phyloP scores from a whole-genome alignment of 129 eudicot genomes.

The Mikania micrantha region DNA sequence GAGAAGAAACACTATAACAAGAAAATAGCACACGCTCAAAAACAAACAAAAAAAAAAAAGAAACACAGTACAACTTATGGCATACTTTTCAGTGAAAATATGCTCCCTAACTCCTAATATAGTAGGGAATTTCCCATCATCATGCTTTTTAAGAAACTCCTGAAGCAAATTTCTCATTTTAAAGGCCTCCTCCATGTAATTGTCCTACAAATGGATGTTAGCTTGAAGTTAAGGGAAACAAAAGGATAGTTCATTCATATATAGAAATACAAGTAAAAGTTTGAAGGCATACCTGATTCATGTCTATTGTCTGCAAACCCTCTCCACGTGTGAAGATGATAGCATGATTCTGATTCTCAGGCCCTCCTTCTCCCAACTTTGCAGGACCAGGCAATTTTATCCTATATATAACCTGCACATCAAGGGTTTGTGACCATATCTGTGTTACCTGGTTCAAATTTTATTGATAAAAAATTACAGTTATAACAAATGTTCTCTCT shows the following conservation, averaged over 20 bases:
- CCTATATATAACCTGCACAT: slow-evolving; percentile 58
- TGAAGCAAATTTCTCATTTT: slow-evolving; percentile 91
- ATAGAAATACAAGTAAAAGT: not conserved
- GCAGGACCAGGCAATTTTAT: slow-evolving; percentile 92
- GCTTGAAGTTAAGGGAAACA: not conserved
- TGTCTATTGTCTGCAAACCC: slow-evolving; percentile 88
- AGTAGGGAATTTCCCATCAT: slow-evolving; percentile 69
- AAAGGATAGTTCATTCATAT: not conserved
- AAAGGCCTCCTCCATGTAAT: slow-evolving; percentile 95
- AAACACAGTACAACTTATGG: not conserved
- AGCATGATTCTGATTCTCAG: slow-evolving; percentile 92
- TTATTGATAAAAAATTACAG: no score
- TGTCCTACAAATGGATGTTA: slow-evolving; percentile 46
- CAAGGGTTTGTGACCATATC: not conserved
- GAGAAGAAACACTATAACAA: slow-evolving; percentile 88
- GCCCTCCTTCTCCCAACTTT: slow-evolving; percentile 82
- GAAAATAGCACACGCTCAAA: slow-evolving; percentile 2
- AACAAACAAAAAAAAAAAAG: not conserved
- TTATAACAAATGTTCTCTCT: no score
- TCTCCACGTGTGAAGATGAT: slow-evolving; percentile 94
- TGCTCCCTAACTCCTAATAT: slow-evolving; percentile 88
- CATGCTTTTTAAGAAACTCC: slow-evolving; percentile 78
- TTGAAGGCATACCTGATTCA: slow-evolving; percentile 64
- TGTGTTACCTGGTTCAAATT: not conserved
- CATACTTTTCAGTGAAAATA: slow-evolving; percentile 82